Base-by-base conservation (phyloP, 2,329 filamentous ascomycete genomes). In the Trichoderma endophyticum region DNA sequence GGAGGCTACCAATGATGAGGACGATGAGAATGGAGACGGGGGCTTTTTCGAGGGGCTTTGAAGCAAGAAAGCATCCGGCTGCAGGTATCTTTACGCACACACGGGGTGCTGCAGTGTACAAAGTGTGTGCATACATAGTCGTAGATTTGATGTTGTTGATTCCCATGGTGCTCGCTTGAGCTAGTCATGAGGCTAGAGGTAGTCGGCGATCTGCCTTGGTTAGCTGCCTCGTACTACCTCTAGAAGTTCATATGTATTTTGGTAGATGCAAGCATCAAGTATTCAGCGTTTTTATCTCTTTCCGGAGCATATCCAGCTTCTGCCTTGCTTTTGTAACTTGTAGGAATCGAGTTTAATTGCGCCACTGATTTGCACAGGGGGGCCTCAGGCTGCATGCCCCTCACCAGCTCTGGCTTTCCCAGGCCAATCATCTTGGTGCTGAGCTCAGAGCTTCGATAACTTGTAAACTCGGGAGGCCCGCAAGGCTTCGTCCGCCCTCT, bases 1-100 rank as follows among this genome's bases (percentile, higher is more conserved):
- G 76, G 77, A 81, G 70, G 67, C 77, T 32, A 75, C 67, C 39
- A 75, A 75, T 65, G 79, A 81, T 56, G 83, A 84, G 28, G 79
- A 81, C 21, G 84, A 84, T 26, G 83, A 85, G 71, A 87, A 86
- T 18, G 88, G 84, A 68, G 87, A 86, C 26, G 87, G 84, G 11
- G 86, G 87, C 14, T 91, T 91, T 80, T 90, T 91, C 75, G 87
- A 90, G 76, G 78, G 79, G 34, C 56, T 69, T 6, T 73, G 28
- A 72, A 21, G 67, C 57, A 48, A 34, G 39, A 24, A 3, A 12
- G 30, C 57, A 60, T 60, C 11, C n/a, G 28, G 11, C 24, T 28
- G 57, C 57, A 70, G 36, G 51, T 30, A 56, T 30, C 64, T n/a
- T 57, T 56, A 67, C 9, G 48, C 51, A 26, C 15, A 68, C 21